phyloP scores from a whole-genome alignment of 108 stramenopile species.

The Epithemia pelagica region DNA sequence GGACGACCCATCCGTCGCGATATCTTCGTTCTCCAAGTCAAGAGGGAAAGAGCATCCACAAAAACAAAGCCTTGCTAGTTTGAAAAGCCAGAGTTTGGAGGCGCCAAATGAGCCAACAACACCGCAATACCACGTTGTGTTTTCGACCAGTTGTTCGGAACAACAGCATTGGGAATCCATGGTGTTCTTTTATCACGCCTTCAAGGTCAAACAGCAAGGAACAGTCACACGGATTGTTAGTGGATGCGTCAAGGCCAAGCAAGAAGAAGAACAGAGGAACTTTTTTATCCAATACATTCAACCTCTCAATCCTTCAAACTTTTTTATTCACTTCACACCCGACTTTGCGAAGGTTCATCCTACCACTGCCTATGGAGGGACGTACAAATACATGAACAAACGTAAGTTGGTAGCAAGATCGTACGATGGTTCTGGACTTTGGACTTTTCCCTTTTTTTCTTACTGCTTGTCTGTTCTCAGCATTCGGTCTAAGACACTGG shows the following conservation, averaged over 20 bases:
- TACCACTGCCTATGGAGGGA: slow-evolving; percentile 18
- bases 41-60: too few species aligned
- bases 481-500: slow-evolving; percentile 68
- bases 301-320: slow-evolving; percentile 24
- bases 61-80: too few species aligned
- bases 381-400: slow-evolving; percentile 88
- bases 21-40: too few species aligned
- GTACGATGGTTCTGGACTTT: not conserved
- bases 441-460: not conserved
- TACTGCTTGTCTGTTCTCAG: not conserved
- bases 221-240: slow-evolving; percentile 61
- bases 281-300: slow-evolving; percentile 26
- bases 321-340: slow-evolving; percentile 74
- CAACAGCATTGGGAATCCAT: slow-evolving; percentile 76
- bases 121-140: slow-evolving; percentile 15
- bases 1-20: too few species aligned
- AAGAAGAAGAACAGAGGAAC: not conserved
- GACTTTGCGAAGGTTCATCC: slow-evolving; percentile 43
- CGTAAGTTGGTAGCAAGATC: slow-evolving; percentile 7
- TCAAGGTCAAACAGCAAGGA: slow-evolving; percentile 48
- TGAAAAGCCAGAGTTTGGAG: too few species aligned
- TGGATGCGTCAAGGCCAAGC: slow-evolving; percentile 31
- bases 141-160: slow-evolving; percentile 11
- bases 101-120: too few species aligned
- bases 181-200: slow-evolving; percentile 60